Conservation (phyloP, 2,329 filamentous ascomycete genomes). For the Diplodia sapinea region DNA sequence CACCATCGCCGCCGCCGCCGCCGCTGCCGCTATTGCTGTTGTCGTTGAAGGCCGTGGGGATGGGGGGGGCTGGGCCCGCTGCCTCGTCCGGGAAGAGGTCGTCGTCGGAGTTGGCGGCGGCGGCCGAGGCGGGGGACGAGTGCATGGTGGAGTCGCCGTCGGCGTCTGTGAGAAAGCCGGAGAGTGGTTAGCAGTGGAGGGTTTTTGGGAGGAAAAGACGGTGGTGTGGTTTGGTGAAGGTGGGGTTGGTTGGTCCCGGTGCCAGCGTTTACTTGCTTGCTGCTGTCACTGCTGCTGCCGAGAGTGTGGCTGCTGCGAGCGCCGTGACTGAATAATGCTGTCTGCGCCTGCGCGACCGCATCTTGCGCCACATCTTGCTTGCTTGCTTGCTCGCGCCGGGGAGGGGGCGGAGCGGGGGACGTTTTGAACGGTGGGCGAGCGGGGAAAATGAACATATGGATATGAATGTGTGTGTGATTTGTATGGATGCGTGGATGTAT, state of each 20-base stretch:
- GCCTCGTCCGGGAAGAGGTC: constrained; percentile 50
- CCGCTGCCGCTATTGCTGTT: too few species aligned
- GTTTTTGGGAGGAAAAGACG: neutral
- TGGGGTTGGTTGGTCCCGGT: neutral
- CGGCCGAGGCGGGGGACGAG: constrained; percentile 50
- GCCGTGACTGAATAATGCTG: too few species aligned
- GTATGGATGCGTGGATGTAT: neutral
- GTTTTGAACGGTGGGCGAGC: neutral
- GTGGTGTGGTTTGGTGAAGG: too few species aligned
- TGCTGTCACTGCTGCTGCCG: neutral
- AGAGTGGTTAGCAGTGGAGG: neutral
- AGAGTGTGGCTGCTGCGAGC: too few species aligned
- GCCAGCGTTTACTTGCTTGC: neutral
- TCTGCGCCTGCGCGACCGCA: too few species aligned
- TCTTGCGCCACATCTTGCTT: too few species aligned
- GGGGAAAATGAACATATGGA: too few species aligned
- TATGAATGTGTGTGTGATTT: too few species aligned
- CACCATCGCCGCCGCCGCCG: constrained; percentile 35
- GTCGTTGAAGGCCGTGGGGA: constrained; percentile 33
- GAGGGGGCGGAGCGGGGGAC: neutral
- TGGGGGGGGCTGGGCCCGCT: neutral
- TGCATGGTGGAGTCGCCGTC: constrained; percentile 65
- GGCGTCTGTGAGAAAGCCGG: constrained; percentile 43
- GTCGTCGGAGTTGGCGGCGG: constrained; percentile 38
- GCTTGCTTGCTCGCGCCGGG: neutral